These are phyloP conservation scores for Epichloe glyceriae DNA, from an alignment of 2,329 filamentous ascomycete species.

Conservation along the genomic window DNA sequence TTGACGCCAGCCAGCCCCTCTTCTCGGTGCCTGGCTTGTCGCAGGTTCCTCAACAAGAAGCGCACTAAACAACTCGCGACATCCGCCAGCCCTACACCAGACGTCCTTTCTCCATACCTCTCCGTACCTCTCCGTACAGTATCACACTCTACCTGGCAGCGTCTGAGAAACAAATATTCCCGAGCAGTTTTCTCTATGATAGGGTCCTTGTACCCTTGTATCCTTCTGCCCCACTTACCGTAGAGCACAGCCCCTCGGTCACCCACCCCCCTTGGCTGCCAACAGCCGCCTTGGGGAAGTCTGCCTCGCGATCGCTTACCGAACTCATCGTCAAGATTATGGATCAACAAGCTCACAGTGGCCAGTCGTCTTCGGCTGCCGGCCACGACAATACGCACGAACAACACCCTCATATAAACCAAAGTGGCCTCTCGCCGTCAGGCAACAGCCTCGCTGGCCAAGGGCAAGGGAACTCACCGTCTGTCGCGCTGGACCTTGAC, in stretches of 20 bases:
- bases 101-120: background rate
- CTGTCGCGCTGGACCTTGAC: slow-evolving; percentile 43
- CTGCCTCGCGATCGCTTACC: slow-evolving; percentile 25
- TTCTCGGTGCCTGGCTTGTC: background rate
- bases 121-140: no score
- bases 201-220: background rate
- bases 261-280: slow-evolving; percentile 26
- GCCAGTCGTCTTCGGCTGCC: slow-evolving; percentile 46
- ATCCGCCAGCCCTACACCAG: slow-evolving; percentile 2
- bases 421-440: slow-evolving; percentile 47
- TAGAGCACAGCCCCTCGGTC: slow-evolving; percentile 13
- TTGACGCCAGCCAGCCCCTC: background rate
- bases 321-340: slow-evolving; percentile 18
- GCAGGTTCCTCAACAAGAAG: background rate
- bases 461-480: slow-evolving; percentile 29
- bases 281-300: slow-evolving; percentile 31
- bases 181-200: slow-evolving; percentile 3
- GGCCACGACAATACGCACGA: slow-evolving; percentile 28
- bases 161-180: slow-evolving; percentile 3
- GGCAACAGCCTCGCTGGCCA: slow-evolving; percentile 37
- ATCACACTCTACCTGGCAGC: background rate
- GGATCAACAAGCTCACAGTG: slow-evolving; percentile 31
- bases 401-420: slow-evolving; percentile 52
- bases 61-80: background rate
- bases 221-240: slow-evolving; percentile 7